Evolutionary conservation across 345 rosid genomes (phyloP), one percentile per base, ranked within the genome.

Genomic region (Tarenaya hassleriana): DNA sequence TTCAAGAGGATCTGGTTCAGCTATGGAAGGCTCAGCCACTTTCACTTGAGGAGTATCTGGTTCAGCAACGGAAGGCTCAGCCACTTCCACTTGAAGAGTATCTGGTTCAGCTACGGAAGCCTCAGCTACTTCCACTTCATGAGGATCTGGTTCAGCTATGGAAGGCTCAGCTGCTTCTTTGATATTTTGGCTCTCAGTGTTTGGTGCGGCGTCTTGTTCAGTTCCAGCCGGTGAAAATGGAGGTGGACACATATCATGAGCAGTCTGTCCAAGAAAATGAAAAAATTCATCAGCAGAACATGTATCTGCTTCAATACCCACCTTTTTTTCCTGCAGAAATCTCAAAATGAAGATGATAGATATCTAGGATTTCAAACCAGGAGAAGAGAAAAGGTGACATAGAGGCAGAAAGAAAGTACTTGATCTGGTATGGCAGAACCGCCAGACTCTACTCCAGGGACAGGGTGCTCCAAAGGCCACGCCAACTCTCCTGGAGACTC

Each of bases 141-240:
- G 29, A 2, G 29, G 2, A 24, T 24, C 29, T 5, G 29, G 2
- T 24, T 24, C 29, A 24, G 29, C 29, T 24, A 24, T 24, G 29
- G 29, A 24, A 24, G 5, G 29, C 29, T 24, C 29, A 24, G 29
- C 29, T 24, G 29, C 29, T 5, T 24, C 5, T 24, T 24, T 5
- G 5, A 24, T 24, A 24, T 24, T 24, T 24, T 24, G 29, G 29
- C 29, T 24, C 29, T 24, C 29, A 24, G 5, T 24, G 29, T 24
- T 24, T 2, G 29, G 29, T 24, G 29, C 29, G 34, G 51, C 39
- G 41, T n/a, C 51, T 40, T 55, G n/a, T 47, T 33, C 60, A 40
- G 51, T 46, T 41, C 10, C 48, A 34, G 53, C 15, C 11, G 53
- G 52, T 40, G 49, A 62, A 31, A 34, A 32, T 65, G 60, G 49